Conservation (phyloP, 805 yeast species). For the Zygoascus bituminiphila region DNA sequence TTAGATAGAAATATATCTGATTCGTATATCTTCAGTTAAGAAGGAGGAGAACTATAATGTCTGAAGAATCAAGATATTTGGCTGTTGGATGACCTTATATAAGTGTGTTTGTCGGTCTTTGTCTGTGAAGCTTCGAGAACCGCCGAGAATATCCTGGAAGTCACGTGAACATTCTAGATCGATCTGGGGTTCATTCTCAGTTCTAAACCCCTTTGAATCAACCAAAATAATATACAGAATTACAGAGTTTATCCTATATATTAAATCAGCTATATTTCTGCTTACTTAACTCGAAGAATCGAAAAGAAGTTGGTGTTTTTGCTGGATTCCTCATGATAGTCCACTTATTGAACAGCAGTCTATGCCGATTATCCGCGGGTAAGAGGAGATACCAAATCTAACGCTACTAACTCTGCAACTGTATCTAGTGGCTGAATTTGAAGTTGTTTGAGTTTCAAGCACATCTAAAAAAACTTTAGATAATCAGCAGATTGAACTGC, state of each 20-base stretch:
- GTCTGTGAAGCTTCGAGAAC: not conserved
- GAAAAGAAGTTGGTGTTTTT: no score
- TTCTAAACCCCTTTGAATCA: not conserved
- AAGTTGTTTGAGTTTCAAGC: no score
- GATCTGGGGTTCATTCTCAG: not conserved
- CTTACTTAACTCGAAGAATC: no score
- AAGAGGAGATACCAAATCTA: no score
- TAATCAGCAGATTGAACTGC: no score
- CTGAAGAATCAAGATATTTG: not conserved
- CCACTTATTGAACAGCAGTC: no score
- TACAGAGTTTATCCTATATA: conserved; percentile 30
- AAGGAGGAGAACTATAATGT: not conserved
- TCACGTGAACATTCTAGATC: not conserved
- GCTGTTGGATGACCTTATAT: not conserved
- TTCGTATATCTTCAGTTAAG: not conserved
- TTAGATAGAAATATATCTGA: not conserved
- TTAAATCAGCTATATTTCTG: conserved; percentile 40
- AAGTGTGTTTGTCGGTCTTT: not conserved
- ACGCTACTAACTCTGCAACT: no score
- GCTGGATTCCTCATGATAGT: no score
- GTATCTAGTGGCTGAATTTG: no score
- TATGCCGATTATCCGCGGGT: no score
- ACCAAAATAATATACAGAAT: not conserved
- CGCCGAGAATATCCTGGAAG: not conserved
- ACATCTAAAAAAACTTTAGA: no score